These are phyloP conservation scores for Corynespora cassiicola DNA, from an alignment of 2,329 filamentous ascomycete genomes.

Conservation along the genomic window DNA sequence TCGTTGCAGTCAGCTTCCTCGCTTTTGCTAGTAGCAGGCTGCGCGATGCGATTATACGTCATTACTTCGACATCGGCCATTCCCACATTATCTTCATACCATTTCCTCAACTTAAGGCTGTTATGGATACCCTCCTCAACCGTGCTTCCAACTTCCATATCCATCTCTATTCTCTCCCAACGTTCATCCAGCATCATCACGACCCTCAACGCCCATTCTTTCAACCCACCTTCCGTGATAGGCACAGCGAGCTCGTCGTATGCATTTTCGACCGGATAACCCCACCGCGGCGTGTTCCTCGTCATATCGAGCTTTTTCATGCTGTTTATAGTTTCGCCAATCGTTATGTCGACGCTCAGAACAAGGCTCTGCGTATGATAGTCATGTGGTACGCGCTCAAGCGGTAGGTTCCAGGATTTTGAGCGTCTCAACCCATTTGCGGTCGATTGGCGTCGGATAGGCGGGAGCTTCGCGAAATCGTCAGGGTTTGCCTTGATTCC, in stretches of 20 bases:
- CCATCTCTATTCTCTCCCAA: slow-evolving; percentile 12
- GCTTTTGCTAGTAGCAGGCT: too few relatives aligned
- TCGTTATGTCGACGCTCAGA: slow-evolving; percentile 4
- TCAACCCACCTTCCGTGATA: slow-evolving; percentile 10
- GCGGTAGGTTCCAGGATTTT: slow-evolving; percentile 45
- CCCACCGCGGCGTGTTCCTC: slow-evolving; percentile 27
- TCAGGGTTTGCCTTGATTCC: too few relatives aligned
- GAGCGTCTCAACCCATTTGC: too few relatives aligned
- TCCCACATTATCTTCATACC: too few relatives aligned
- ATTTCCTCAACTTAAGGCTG: too few relatives aligned
- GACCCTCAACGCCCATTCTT: slow-evolving; percentile 20
- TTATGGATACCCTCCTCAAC: slow-evolving; percentile 20
- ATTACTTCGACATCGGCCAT: too few relatives aligned
- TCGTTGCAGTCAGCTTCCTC: too few relatives aligned
- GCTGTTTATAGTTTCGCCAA: slow-evolving; percentile 9
- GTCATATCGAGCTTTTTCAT: slow-evolving; percentile 26
- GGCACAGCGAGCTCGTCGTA: slow-evolving; percentile 17
- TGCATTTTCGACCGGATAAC: slow-evolving; percentile 9
- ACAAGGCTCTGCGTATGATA: slow-evolving; percentile 30
- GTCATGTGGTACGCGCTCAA: slow-evolving; percentile 45
- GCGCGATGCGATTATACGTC: too few relatives aligned
- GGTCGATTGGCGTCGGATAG: too few relatives aligned
- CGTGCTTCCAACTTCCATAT: slow-evolving; percentile 11
- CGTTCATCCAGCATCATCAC: slow-evolving; percentile 17
- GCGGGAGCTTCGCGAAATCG: too few relatives aligned